A percentile compares a stretch with the other conserved stretches of the same genome.
These are phyloP conservation scores for Vachellia collinsii DNA, from an alignment of 306 rosid genomes.

Conservation along the genomic window DNA sequence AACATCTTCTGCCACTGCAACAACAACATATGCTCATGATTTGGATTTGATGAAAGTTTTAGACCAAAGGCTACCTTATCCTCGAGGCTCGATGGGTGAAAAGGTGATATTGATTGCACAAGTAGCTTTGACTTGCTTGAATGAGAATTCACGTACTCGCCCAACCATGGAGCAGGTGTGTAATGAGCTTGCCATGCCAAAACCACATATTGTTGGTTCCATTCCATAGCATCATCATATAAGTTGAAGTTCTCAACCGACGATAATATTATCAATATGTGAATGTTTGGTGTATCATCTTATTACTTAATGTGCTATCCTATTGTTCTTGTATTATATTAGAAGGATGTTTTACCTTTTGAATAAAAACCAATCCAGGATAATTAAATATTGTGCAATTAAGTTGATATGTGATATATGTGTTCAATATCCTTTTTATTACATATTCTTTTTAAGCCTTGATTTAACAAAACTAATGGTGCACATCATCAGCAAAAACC, in stretches of 20 bases:
- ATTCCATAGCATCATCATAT: not conserved
- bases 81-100: not conserved
- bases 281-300: not conserved
- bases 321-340: not conserved
- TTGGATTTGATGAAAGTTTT: conserved; percentile 26
- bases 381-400: not conserved
- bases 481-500: too few relatives aligned
- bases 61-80: conserved; percentile 29
- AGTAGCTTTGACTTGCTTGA: conserved; percentile 35
- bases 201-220: not conserved
- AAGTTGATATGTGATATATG: not conserved
- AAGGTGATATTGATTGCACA: conserved; percentile 30
- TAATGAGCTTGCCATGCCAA: conserved; percentile 27
- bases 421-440: not conserved
- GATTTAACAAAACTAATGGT: too few relatives aligned
- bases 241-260: not conserved
- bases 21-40: not conserved
- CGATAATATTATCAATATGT: not conserved
- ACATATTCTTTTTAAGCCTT: too few relatives aligned
- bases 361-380: not conserved
- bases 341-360: not conserved
- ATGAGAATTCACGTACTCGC: conserved; percentile 16
- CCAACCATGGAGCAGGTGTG: conserved; percentile 40
- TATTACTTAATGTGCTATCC: not conserved
- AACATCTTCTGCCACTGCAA: not conserved